Evolutionary conservation across 768 basidiomycete species (phyloP), one percentile per base, ranked within the genome.

Genomic region (Macrocybe gigantea): DNA sequence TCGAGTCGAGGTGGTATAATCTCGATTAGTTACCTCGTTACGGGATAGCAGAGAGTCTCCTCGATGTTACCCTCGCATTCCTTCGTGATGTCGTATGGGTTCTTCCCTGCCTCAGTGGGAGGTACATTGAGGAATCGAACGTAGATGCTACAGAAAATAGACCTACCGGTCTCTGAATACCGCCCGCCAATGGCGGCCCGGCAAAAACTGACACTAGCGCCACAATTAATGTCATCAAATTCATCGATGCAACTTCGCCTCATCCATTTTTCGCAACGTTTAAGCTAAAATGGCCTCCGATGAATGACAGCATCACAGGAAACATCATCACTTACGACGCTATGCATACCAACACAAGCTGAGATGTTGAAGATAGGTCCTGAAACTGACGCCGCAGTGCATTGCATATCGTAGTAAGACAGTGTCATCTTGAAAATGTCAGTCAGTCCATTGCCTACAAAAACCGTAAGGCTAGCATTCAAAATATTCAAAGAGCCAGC

Each of bases 51-150:
- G 8, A 83, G 70, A 0, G 69, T 71, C 2, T 72, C 73, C 1
- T 44, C 53, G 7, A 76, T 60, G 30, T 63, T 58, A 49, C 80
- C 74, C 52, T 76, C 73, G 48, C 85, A 88, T 32, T 68, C 62
- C 56, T 75, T 74, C 56, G 75, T 82, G 44, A 91, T 76, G 56
- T 91, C 86, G 57, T 91, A 89, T 1, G 77, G 78, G 57, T 82
- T 82, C 60, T 66, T 64, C 10, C 69, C 72, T 72, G 43, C 8
- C 13, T 8, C 3, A 36, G 35, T 29, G 35, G 34, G 43, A 38
- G 8, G 32, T 3, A 38, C 7, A 35, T 39, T 35, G 7, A 29
- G 7, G 13, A 35, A 29, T 32, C 15, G 38, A 9, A 13, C 37
- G 50, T 41, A 10, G 9, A 15, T 55, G 30, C 13, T 22, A 22